Evolutionary conservation across 768 basidiomycete species (phyloP), one percentile per base, ranked within the genome.

Genomic region (Hirschioporus abietinus): DNA sequence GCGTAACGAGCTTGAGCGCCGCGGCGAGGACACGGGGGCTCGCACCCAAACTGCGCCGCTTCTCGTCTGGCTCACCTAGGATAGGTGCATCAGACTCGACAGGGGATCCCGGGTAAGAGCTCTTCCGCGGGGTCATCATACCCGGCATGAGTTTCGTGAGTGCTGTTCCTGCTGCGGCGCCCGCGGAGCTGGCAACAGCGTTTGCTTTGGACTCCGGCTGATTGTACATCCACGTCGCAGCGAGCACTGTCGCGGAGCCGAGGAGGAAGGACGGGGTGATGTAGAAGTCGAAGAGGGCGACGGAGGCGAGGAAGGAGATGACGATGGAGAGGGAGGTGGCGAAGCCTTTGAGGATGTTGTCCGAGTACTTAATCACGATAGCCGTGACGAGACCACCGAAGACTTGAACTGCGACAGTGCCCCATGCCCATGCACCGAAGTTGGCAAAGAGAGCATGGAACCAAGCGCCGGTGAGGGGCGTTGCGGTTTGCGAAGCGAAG

Each of bases 291-390:
- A 99, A 99, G 60, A 99, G 84, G 34, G 86, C 86, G 69, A 99
- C 93, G 60, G 91, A 93, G 1, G 95, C 94, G 67, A 96, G 85
- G 86, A 96, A 99, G 64, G 95, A 96, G 57, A 99, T 80, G 66
- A 99, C 88, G 78, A 99, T 99, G 68, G 91, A 92, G 58, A 99
- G 83, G 69, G 88, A 91, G 1, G 96, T 99, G 5, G 96, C 96
- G 72, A 99, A 99, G n/a, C 96, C 96, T 75, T 97, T 96, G 73
- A 93, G 81, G 71, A 93, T 93, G 75, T 97, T 98, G 77, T 95
- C 94, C 66, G 92, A 92, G 74, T 98, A 96, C 76, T 96, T 94
- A 84, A 99, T 99, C 67, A 99, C 97, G 34, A 99, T 76, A 1
- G 97, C 96, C 4, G 96, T 99, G 68, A 98, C 77, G 60, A 99